These are phyloP conservation scores for Capsicum baccatum DNA, from an alignment of 257 asterid genomes.

Conservation along the genomic window DNA sequence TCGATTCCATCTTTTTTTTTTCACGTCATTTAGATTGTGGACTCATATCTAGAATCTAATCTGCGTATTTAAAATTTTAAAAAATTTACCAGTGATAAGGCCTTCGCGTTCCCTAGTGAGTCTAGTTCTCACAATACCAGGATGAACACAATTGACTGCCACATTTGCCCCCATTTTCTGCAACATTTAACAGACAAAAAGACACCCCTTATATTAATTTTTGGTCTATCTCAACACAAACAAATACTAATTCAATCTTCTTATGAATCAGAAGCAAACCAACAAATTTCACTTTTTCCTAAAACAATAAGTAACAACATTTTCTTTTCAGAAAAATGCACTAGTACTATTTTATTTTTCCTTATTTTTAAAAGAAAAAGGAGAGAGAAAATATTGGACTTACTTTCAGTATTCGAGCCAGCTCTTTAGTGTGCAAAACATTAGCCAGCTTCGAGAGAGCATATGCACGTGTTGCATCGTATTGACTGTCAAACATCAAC, in stretches of 20 bases:
- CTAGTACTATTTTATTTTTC: neutral
- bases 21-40: too few species aligned
- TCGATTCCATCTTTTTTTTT: too few species aligned
- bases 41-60: neutral
- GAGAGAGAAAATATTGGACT: slow-evolving; percentile 26
- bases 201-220: neutral
- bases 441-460: slow-evolving; percentile 98
- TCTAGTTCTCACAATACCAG: slow-evolving; percentile 94
- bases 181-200: slow-evolving; percentile 37
- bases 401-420: slow-evolving; percentile 74
- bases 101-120: slow-evolving; percentile 97
- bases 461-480: slow-evolving; percentile 98
- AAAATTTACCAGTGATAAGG: slow-evolving; percentile 62
- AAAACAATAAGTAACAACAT: neutral
- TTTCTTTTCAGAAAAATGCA: too few species aligned
- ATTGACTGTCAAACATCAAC: slow-evolving; percentile 58
- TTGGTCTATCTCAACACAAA: neutral
- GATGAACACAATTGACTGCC: slow-evolving; percentile 90
- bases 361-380: too few species aligned
- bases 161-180: slow-evolving; percentile 89
- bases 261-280: slow-evolving; percentile 27
- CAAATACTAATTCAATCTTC: slow-evolving; percentile 13
- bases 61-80: too few species aligned
- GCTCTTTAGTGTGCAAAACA: slow-evolving; percentile 97
- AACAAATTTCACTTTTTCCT: slow-evolving; percentile 49